Base-by-base conservation (phyloP, 164 flowering plant genomes). In the Kalanchoe fedtschenkoi region DNA sequence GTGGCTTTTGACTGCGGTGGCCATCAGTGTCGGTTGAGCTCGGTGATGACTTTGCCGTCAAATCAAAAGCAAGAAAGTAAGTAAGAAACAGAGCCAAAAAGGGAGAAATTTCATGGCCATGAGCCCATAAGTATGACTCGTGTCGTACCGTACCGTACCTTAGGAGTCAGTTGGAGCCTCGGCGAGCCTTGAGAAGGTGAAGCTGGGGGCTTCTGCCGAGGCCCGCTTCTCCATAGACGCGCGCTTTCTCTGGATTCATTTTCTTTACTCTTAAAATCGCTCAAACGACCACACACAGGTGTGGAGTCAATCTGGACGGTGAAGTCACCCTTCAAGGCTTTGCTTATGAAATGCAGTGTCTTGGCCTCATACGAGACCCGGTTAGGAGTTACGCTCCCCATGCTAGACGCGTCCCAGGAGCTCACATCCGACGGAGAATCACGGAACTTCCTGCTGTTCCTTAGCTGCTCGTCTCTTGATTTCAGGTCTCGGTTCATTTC, bases 281-380 rank as follows among this genome's bases (percentile, higher is more conserved):
- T 68, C 14, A 69, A 32, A 34, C 60, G 70, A 34, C 65, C 59
- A 59, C 65, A 67, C 17, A 55, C 53, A 6, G 61, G 69, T 15
- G 32, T 47, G 70, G 87, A 87, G 64, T 77, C 75, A 55, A 9
- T 47, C 13, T 43, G 68, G 5, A 76, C 64, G 62, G 51, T 68
- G 58, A 83, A 84, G 47, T 84, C 87, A 17, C 92, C 91, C 65
- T 87, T 92, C 24, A 92, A 87, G 39, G 93, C 95, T 76, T 89
- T 85, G 62, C 78, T 89, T n/a, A 92, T 86, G 75, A 86, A 92
- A 74, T 86, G 87, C 77, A 92, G 39, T 42, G 89, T 80, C 75
- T 83, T 82, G 11, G 88, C 75, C 53, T 92, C 95, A 72, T 75
- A 85, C 39, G 76, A 62, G 55, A 68, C 46, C 60, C 70, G 44